A percentile compares a stretch with the other conserved stretches of the same genome.
phyloP scores from a whole-genome alignment of 192 early-diverging fungal species.

The Chytriomyces sp. region DNA sequence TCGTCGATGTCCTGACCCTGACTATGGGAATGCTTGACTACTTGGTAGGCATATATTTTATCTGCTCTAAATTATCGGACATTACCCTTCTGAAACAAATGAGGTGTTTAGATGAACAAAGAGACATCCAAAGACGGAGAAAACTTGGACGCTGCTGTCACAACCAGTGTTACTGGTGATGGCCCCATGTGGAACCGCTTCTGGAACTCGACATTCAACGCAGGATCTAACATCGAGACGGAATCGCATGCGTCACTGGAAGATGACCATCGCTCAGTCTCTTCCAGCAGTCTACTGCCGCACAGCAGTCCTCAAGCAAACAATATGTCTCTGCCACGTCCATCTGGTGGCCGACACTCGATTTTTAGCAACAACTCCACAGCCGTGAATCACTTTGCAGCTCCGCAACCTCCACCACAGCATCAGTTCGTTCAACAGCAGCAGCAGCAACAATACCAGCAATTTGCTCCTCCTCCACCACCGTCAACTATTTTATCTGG shows the following conservation, averaged over 20 bases:
- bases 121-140: conserved; percentile 16
- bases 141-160: not conserved
- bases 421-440: not conserved
- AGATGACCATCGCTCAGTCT: conserved; percentile 9
- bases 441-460: not conserved
- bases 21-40: conserved; percentile 52
- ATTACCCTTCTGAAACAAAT: not conserved
- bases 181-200: conserved; percentile 58
- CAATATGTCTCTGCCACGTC: not conserved
- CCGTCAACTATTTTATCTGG: conserved; percentile 20
- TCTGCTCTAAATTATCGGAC: not conserved
- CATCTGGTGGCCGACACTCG: not conserved
- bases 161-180: not conserved
- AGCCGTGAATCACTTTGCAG: not conserved
- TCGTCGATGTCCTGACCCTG: conserved; percentile 59
- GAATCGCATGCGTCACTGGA: conserved; percentile 19
- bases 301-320: not conserved
- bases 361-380: not conserved
- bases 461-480: not conserved
- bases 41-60: conserved; percentile 10
- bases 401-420: not conserved
- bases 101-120: conserved; percentile 27
- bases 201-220: conserved; percentile 49
- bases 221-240: conserved; percentile 24
- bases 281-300: not conserved